Percentiles rank a stretch among this genome's conserved stretches.
Conservation (phyloP, 345 rosid species). For the Anastatica hierochuntica region DNA sequence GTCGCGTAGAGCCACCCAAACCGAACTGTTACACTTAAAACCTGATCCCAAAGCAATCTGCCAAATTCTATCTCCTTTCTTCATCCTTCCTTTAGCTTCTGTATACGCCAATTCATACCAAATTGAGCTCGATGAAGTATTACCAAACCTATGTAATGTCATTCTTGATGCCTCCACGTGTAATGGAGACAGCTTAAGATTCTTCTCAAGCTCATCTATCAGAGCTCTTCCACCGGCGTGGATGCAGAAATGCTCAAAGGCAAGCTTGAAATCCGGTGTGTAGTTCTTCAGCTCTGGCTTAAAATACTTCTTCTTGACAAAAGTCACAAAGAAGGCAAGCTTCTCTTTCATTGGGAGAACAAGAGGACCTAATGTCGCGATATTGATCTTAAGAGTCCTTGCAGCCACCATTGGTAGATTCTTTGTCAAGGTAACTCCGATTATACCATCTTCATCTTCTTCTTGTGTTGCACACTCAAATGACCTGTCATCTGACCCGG, state of each 20-base stretch:
- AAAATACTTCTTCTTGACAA: conserved; percentile 36
- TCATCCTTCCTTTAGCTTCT: too few relatives aligned
- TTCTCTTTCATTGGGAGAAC: conserved; percentile 61
- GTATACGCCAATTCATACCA: too few relatives aligned
- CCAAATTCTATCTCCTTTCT: too few relatives aligned
- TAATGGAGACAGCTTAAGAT: too few relatives aligned
- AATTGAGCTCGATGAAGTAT: too few relatives aligned
- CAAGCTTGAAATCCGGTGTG: conserved; percentile 55
- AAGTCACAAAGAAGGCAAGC: conserved; percentile 33
- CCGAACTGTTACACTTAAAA: too few relatives aligned
- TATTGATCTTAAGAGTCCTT: conserved; percentile 50
- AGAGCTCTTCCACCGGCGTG: conserved; percentile 11
- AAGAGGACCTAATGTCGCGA: conserved; percentile 50
- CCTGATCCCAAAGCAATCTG: too few relatives aligned
- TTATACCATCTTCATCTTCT: conserved; percentile 38
- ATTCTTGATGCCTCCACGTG: too few relatives aligned
- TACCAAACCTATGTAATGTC: too few relatives aligned
- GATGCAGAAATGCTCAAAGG: conserved; percentile 70
- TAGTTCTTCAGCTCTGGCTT: conserved; percentile 38
- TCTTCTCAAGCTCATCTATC: too few relatives aligned
- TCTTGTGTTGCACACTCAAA: conserved; percentile 44
- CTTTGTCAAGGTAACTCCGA: conserved; percentile 53
- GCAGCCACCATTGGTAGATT: conserved; percentile 56
- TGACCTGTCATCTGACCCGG: conserved; percentile 46
- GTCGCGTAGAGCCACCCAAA: too few relatives aligned